Evolutionary conservation across 345 rosid species (phyloP).

Genomic region (Acer yangbiense): DNA sequence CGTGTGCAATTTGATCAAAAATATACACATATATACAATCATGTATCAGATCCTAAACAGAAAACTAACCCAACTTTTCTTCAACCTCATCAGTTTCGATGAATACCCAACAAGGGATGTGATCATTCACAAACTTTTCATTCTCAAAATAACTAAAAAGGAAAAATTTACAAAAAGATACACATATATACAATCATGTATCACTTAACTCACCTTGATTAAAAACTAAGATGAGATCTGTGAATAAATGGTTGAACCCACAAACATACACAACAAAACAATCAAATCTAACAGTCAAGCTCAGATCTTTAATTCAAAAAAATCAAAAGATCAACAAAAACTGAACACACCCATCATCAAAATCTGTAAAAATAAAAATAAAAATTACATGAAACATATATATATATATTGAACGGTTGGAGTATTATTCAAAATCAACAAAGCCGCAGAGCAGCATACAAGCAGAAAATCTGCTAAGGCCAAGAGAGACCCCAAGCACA

Average conservation of each 20-base stretch:
- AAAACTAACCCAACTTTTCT: background rate
- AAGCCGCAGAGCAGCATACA: too few relatives aligned
- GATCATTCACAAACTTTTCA: background rate
- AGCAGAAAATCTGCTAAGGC: too few relatives aligned
- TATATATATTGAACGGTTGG: too few relatives aligned
- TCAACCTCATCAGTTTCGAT: background rate
- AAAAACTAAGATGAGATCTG: slow-evolving; percentile 9
- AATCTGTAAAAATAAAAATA: background rate
- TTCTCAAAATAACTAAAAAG: too few relatives aligned
- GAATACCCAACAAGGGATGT: background rate
- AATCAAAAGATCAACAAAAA: background rate
- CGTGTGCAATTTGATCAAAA: too few relatives aligned
- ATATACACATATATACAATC: too few relatives aligned
- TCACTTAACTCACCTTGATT: background rate
- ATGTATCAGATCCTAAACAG: too few relatives aligned
- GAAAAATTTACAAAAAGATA: too few relatives aligned
- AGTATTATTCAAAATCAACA: too few relatives aligned
- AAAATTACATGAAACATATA: too few relatives aligned
- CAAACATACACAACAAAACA: slow-evolving; percentile 1
- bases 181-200: background rate
- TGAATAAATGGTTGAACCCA: background rate
- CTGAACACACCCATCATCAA: background rate
- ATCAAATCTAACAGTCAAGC: slow-evolving; percentile 4
- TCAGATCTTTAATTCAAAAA: slow-evolving; percentile 7
- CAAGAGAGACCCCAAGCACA: background rate